Evolutionary conservation across 2,329 filamentous ascomycete species (phyloP).

Genomic region (Byssochlamys sp.): DNA sequence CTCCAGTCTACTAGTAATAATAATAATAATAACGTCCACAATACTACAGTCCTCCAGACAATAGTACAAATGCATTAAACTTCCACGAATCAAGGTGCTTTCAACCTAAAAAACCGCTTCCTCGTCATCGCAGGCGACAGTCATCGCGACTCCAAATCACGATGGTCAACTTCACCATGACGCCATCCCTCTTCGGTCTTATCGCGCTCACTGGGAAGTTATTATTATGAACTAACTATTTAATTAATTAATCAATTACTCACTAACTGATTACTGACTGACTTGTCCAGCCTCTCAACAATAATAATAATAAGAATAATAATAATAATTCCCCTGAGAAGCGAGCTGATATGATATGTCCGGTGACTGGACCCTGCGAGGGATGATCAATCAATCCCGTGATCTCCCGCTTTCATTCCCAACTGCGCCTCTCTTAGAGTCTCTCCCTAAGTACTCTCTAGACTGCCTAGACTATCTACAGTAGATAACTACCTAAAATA

Average conservation of each 20-base stretch:
- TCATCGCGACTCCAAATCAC: neutral
- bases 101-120: neutral
- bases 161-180: constrained; percentile 6
- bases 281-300: neutral
- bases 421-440: no score
- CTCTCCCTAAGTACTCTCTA: no score
- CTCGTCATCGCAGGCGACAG: neutral
- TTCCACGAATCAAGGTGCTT: neutral
- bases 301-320: neutral
- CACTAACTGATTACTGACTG: no score
- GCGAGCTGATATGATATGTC: neutral
- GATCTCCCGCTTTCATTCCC: neutral
- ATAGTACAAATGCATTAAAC: neutral
- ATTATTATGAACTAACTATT: no score
- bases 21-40: no score
- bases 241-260: no score
- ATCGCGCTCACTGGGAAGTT: neutral
- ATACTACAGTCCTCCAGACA: no score
- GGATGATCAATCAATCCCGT: neutral
- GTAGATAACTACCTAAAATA: no score
- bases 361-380: neutral
- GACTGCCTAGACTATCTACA: no score
- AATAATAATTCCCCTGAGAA: neutral
- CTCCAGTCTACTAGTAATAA: no score
- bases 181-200: constrained; percentile 1